A percentile compares a stretch with the other conserved stretches of the same genome.
Conservation (phyloP, 768 basidiomycete genomes). For the Boletus eberwhitei region DNA sequence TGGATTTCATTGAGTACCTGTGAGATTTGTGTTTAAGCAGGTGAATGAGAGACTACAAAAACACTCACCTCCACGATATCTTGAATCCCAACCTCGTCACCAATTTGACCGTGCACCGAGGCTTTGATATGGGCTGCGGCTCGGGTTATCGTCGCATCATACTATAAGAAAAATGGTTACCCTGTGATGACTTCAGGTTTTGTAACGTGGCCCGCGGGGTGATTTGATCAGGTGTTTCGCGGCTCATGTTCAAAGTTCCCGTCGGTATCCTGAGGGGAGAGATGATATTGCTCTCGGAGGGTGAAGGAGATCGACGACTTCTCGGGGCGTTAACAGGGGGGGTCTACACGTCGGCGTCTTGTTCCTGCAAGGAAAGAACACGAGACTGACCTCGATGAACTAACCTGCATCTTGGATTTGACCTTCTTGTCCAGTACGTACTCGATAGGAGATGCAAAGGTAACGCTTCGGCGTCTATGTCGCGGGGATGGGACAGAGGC, state of each 20-base stretch:
- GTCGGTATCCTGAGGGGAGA: constrained; percentile 17
- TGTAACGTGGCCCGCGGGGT: not conserved
- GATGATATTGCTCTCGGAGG: constrained; percentile 8
- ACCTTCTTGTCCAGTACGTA: constrained; percentile 4
- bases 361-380: not conserved
- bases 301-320: not conserved
- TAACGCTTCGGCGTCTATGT: constrained; percentile 22
- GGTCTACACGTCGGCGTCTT: not conserved
- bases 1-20: constrained; percentile 53
- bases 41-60: not conserved
- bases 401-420: not conserved
- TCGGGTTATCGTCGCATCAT: not conserved
- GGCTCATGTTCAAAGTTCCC: not conserved
- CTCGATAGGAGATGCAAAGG: constrained; percentile 31
- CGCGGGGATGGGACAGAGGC: not conserved
- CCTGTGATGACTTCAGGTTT: constrained; percentile 5
- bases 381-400: constrained; percentile 7
- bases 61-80: constrained; percentile 44
- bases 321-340: not conserved
- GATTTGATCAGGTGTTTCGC: constrained; percentile 1
- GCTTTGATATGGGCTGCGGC: not conserved
- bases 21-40: not conserved
- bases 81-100: constrained; percentile 20
- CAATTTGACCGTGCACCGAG: not conserved
- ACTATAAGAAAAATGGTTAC: not conserved